Percentiles rank a stretch among this genome's conserved stretches.
phyloP scores from a whole-genome alignment of 257 asterid genomes.

The Plantago ovata region DNA sequence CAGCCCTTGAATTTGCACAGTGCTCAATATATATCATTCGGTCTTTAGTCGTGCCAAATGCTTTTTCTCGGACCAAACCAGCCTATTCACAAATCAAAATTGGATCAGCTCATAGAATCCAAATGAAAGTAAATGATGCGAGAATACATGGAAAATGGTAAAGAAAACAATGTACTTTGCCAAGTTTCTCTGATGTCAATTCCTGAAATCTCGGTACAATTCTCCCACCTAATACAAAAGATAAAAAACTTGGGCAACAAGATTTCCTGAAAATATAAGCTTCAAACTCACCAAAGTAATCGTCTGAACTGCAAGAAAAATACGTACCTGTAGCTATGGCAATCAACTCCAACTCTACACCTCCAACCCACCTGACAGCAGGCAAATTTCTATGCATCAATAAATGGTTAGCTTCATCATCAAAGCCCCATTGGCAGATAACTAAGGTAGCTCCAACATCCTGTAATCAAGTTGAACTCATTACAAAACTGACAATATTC shows the following conservation, averaged over 20 bases:
- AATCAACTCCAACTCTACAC: slow-evolving; percentile 90
- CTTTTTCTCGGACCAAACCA: slow-evolving; percentile 90
- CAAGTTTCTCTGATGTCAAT: slow-evolving; percentile 84
- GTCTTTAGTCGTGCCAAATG: slow-evolving; percentile 94
- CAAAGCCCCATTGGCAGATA: slow-evolving; percentile 99
- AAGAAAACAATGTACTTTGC: slow-evolving; percentile 45
- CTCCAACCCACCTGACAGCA: slow-evolving; percentile 98
- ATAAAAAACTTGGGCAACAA: slow-evolving; percentile 7
- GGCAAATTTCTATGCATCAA: slow-evolving; percentile 89
- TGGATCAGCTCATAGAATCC: slow-evolving; percentile 5
- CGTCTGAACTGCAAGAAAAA: slow-evolving; percentile 18
- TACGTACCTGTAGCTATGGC: slow-evolving; percentile 92
- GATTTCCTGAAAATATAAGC: slow-evolving; percentile 4
- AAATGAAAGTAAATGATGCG: background rate
- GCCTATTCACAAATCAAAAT: slow-evolving; percentile 50
- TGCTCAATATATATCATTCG: slow-evolving; percentile 97
- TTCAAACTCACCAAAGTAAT: background rate
- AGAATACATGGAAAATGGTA: background rate
- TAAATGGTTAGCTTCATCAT: slow-evolving; percentile 96
- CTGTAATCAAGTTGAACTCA: slow-evolving; percentile 35
- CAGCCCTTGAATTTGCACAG: slow-evolving; percentile 98
- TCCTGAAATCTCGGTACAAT: slow-evolving; percentile 98
- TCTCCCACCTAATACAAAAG: slow-evolving; percentile 69
- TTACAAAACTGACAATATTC: too few species aligned
- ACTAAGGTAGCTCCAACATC: slow-evolving; percentile 95